Conservation (phyloP, 2,329 filamentous ascomycete species). For the Stagonosporopsis rhizophila region DNA sequence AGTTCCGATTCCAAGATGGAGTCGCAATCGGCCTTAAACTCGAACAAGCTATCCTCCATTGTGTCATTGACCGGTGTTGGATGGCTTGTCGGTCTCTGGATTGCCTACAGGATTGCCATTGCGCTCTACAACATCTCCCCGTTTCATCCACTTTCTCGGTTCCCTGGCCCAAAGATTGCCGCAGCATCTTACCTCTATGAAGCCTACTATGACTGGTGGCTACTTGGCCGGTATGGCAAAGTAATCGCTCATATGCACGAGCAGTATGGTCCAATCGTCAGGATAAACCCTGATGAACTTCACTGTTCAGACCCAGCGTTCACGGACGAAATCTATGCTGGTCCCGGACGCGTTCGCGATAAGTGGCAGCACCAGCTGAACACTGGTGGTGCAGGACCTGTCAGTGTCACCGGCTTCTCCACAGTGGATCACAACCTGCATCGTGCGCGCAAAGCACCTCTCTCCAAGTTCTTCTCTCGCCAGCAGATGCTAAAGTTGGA, state of each 20-base stretch:
- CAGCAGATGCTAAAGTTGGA: conserved; percentile 39
- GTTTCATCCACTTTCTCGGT: conserved; percentile 32
- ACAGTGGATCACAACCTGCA: conserved; percentile 44
- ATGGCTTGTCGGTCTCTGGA: conserved; percentile 28
- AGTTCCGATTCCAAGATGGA: conserved; percentile 23
- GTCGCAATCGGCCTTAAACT: conserved; percentile 21
- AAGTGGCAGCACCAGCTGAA: conserved; percentile 36
- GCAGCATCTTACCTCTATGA: conserved; percentile 38
- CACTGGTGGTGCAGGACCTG: conserved; percentile 35
- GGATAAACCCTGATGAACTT: conserved; percentile 45
- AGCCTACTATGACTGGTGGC: conserved; percentile 39
- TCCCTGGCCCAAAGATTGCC: conserved; percentile 42
- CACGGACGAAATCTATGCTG: conserved; percentile 45
- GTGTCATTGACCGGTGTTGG: conserved; percentile 22
- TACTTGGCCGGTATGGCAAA: conserved; percentile 43
- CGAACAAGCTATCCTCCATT: conserved; percentile 16
- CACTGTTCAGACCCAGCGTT: conserved; percentile 43
- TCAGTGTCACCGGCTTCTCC: conserved; percentile 36
- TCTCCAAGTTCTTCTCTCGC: conserved; percentile 49
- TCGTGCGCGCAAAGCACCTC: conserved; percentile 37
- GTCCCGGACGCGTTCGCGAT: conserved; percentile 29
- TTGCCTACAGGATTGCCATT: conserved; percentile 26
- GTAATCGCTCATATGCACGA: conserved; percentile 45
- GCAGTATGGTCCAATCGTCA: conserved; percentile 41
- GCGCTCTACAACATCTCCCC: conserved; percentile 36